A percentile compares a stretch with the other conserved stretches of the same genome.
Conservation (phyloP, 106 monocot species). For the Gastrodia elata region DNA sequence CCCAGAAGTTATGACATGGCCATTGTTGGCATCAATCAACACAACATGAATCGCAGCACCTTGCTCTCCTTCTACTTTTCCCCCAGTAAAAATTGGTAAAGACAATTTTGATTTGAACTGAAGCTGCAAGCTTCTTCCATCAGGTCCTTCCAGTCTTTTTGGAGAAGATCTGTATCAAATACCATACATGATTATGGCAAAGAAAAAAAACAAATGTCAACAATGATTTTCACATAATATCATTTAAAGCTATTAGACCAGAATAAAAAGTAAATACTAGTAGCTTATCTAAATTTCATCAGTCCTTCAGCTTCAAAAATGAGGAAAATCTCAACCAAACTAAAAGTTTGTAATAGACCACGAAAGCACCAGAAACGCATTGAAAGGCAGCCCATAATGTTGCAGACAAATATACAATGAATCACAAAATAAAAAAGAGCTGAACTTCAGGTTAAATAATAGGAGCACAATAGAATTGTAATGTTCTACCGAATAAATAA, state of each 20-base stretch:
- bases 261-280: neutral
- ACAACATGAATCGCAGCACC: constrained; percentile 45
- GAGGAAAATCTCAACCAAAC: neutral
- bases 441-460: neutral
- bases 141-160: constrained; percentile 32
- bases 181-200: neutral
- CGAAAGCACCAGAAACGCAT: neutral
- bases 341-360: neutral
- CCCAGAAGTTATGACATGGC: constrained; percentile 26
- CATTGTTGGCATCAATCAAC: constrained; percentile 29
- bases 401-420: neutral
- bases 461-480: neutral
- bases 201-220: neutral
- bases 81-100: constrained; percentile 31
- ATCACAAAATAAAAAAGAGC: neutral
- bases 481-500: neutral
- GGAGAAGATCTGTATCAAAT: constrained; percentile 22
- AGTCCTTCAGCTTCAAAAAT: neutral
- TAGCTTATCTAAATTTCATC: constrained; percentile 2
- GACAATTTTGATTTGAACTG: constrained; percentile 34
- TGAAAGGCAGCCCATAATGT: neutral
- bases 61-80: constrained; percentile 40
- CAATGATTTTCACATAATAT: neutral
- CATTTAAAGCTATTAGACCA: neutral
- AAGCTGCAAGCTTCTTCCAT: constrained; percentile 36